These are phyloP conservation scores for Chalciporus sp. DNA, from an alignment of 1,284 basidiomycete genomes.

Conservation along the genomic window DNA sequence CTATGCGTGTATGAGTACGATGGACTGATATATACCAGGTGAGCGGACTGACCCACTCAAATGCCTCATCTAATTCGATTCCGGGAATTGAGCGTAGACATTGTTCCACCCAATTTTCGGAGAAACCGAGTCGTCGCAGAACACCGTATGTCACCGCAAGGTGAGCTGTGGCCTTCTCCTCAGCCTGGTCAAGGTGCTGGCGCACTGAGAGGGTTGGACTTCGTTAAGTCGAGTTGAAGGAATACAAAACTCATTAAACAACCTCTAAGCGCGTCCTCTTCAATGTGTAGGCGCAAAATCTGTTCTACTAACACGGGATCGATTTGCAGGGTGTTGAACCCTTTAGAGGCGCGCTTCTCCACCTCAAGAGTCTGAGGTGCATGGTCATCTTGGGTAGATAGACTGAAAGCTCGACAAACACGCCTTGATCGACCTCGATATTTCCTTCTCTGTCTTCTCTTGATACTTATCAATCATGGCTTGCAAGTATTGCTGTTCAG, in stretches of 20 bases:
- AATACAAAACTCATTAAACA: conserved; percentile 1
- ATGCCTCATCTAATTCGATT: conserved; percentile 87
- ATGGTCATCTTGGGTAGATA: conserved; percentile 4
- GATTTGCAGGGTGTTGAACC: conserved; percentile 67
- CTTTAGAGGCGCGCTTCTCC: conserved; percentile 77
- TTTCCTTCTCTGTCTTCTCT: conserved; percentile 89
- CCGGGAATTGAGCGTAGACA: conserved; percentile 67
- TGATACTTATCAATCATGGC: conserved; percentile 79
- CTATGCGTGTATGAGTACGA: conserved; percentile 42
- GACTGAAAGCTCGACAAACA: conserved; percentile 3
- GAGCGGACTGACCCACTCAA: conserved; percentile 77
- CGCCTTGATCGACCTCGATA: conserved; percentile 61
- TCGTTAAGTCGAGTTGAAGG: conserved; percentile 4
- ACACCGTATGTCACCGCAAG: conserved; percentile 83
- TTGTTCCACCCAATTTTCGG: conserved; percentile 66
- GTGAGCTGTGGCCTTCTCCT: conserved; percentile 74
- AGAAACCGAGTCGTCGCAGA: conserved; percentile 84
- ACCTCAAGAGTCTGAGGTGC: conserved; percentile 72
- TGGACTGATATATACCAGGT: neutral
- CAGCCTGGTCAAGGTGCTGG: conserved; percentile 49
- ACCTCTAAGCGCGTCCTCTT: conserved; percentile 32
- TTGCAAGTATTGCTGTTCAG: conserved; percentile 60
- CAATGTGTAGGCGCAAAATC: conserved; percentile 55
- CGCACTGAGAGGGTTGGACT: conserved; percentile 30
- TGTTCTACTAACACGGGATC: conserved; percentile 62